A percentile compares a stretch with the other conserved stretches of the same genome.
These are phyloP conservation scores for Colletotrichum chrysophilum DNA, from an alignment of 2,329 filamentous ascomycete genomes.

Conservation along the genomic window DNA sequence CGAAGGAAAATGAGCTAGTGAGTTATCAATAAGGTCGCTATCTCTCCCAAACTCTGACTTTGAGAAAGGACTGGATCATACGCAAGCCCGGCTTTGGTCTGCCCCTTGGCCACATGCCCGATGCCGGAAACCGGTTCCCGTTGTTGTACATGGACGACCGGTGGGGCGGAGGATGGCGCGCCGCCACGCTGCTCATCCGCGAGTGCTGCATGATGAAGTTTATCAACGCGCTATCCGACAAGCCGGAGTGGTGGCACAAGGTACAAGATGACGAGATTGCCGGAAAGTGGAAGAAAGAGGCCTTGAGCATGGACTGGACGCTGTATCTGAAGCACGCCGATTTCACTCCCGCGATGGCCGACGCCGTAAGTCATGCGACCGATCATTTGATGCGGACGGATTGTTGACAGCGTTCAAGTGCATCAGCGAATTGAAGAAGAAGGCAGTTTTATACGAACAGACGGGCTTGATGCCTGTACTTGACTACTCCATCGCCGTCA, in stretches of 20 bases:
- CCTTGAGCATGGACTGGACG: neutral
- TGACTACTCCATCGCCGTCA: slow-evolving; percentile 23
- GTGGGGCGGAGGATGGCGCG: neutral
- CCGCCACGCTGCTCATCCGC: neutral
- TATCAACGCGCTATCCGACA: slow-evolving; percentile 31
- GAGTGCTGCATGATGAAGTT: slow-evolving; percentile 30
- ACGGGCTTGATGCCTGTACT: slow-evolving; percentile 37
- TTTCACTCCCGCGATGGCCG: neutral
- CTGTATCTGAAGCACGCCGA: neutral
- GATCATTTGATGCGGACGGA: neutral
- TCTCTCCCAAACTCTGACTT: neutral
- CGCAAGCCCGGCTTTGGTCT: neutral
- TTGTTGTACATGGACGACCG: neutral
- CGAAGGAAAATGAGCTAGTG: neutral
- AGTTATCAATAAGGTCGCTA: neutral
- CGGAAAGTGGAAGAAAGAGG: slow-evolving; percentile 24
- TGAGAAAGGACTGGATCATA: neutral
- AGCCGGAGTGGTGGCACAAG: slow-evolving; percentile 29
- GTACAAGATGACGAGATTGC: slow-evolving; percentile 24
- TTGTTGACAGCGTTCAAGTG: slow-evolving; percentile 26
- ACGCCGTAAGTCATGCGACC: neutral
- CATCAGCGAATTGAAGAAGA: slow-evolving; percentile 43
- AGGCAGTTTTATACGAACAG: slow-evolving; percentile 45
- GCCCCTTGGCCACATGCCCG: neutral
- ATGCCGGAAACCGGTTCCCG: neutral